Base-by-base conservation (phyloP, 2,329 filamentous ascomycete genomes). In the Tolypocladium nubicola region DNA sequence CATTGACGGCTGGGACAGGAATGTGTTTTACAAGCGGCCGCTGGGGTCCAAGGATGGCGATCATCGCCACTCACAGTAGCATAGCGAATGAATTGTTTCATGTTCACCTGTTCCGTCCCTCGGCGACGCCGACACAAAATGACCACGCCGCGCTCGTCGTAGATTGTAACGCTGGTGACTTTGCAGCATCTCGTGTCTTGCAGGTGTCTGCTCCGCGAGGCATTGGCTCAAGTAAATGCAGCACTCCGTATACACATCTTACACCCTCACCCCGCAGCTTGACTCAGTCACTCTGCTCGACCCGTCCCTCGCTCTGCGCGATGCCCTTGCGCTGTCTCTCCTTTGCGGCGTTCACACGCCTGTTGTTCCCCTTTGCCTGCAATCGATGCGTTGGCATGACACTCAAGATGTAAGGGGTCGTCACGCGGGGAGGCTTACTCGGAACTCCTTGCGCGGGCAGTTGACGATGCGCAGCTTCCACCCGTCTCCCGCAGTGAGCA, bases 1-100 rank as follows among this genome's bases (percentile, higher is more conserved):
- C 0, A 75, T 81, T 47, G 84, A 87, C 66, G 83, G 84, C 1
- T 87, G 84, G 84, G 82, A 83, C 62, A 73, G 80, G 38, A 81
- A 73, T 56, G 74, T 80, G 2, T 85, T 85, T 64, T 69, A 74
- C 2, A 74, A 67, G 58, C 67, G 73, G 60, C 77, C 79, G 6
- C 57, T 66, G 38, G 60, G 58, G 5, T 38, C 50, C n/a, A 47
- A 26, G 26, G 30, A 53, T 13, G 14, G 40, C 37, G 54, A 47
- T 8, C 26, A 38, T 16, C 10, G 40, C 16, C 47, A 26, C 16
- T 39, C 30, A 26, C 41, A 41, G 21, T 52, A 43, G 30, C 33
- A 21, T 50, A 35, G 47, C 47, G 47, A 50, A 14, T 13, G 14
- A 33, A 11, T 3, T 33, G 1, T 11, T 49, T 49, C 26, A 49